Percentiles rank a stretch among this genome's conserved stretches.
phyloP scores from a whole-genome alignment of 805 yeast genomes.

The Lipomyces orientalis region DNA sequence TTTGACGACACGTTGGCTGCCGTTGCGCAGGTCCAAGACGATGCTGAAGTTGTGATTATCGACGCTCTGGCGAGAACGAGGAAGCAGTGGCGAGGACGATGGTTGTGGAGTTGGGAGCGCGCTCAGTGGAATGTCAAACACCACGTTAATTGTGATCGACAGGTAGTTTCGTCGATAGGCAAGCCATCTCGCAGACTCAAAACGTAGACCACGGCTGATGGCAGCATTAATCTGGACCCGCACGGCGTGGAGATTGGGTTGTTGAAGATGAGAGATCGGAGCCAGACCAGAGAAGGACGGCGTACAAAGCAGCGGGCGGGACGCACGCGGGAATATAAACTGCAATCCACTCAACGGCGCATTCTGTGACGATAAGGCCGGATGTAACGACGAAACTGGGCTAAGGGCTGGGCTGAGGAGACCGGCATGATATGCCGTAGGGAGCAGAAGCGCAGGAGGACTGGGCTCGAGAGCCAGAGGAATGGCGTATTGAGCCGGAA shows the following conservation, averaged over 20 bases:
- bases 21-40: slow-evolving; percentile 11
- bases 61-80: slow-evolving; percentile 12
- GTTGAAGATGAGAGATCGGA: slow-evolving; percentile 3
- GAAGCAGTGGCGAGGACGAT: neutral
- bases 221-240: slow-evolving; percentile 17
- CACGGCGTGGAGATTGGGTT: slow-evolving; percentile 13
- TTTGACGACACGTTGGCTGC: slow-evolving; percentile 24
- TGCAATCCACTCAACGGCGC: slow-evolving; percentile 5
- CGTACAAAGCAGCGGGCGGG: slow-evolving; percentile 17
- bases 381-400: neutral
- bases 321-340: slow-evolving; percentile 18
- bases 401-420: neutral
- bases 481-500: neutral
- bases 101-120: slow-evolving; percentile 19
- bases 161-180: slow-evolving; percentile 37
- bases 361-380: neutral
- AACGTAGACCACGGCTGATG: slow-evolving; percentile 32
- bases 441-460: neutral
- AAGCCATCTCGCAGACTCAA: slow-evolving; percentile 28
- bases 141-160: slow-evolving; percentile 19
- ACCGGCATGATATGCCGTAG: neutral
- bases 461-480: neutral
- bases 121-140: slow-evolving; percentile 22
- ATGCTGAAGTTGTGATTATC: slow-evolving; percentile 18
- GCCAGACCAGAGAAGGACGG: slow-evolving; percentile 12